These are phyloP conservation scores for Microstegium vimineum DNA, from an alignment of 176 grass and related monocot species.

Conservation along the genomic window DNA sequence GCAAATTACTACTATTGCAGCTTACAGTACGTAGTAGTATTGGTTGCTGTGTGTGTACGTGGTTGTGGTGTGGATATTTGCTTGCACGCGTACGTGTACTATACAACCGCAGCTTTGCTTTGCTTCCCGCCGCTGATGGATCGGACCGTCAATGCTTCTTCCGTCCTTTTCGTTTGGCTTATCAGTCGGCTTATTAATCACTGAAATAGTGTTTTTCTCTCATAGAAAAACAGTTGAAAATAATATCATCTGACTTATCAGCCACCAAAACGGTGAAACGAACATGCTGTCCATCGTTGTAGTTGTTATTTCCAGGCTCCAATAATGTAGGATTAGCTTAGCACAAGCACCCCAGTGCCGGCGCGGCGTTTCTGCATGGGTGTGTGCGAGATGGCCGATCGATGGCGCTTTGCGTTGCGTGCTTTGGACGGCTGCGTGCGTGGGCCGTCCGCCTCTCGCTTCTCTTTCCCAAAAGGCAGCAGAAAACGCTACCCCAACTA, in stretches of 20 bases:
- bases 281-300: too few species aligned
- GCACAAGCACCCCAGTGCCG: background rate
- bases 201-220: too few species aligned
- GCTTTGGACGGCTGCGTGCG: background rate
- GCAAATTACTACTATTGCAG: background rate
- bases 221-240: too few species aligned
- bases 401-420: slow-evolving; percentile 16
- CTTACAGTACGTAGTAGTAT: too few species aligned
- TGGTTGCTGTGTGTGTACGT: too few species aligned
- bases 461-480: background rate
- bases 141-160: background rate
- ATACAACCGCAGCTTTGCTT: background rate
- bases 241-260: too few species aligned
- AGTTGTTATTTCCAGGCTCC: too few species aligned
- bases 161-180: too few species aligned
- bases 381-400: too few species aligned
- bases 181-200: too few species aligned
- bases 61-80: background rate
- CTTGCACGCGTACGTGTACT: background rate
- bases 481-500: slow-evolving; percentile 13
- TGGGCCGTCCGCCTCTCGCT: background rate
- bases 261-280: too few species aligned
- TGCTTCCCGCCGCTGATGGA: background rate
- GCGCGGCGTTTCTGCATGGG: background rate
- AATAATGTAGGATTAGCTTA: too few species aligned